Base-by-base conservation (phyloP, 2,329 filamentous ascomycete genomes). In the Ciborinia camelliae region DNA sequence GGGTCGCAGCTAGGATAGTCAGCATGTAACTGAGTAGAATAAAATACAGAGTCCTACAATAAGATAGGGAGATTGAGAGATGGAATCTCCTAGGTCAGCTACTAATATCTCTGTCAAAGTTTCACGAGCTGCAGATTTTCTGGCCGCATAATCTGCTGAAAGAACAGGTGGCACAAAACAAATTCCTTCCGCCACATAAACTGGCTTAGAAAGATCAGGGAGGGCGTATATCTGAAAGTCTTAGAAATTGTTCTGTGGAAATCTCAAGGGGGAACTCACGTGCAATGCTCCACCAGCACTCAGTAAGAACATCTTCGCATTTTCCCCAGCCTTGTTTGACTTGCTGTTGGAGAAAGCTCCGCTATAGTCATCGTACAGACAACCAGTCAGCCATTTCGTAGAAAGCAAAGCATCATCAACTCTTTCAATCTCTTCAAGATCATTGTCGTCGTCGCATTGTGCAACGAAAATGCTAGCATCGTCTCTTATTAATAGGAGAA, bases 361-460 rank as follows among this genome's bases (percentile, higher is more conserved):
- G 20, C 78, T 77, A 2, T 77, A 81, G 70, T 93, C 90, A n/a
- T 82, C 81, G 75, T 97, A 98, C 0, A 98, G 77, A 71, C 90
- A 96, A 12, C 91, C 93, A 3, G 91, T 90, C 8, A 89, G 79
- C 91, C 95, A 97, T 73, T 90, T 91, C 2, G 83, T 88, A 1
- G 82, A 79, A 2, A 77, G 77, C 3, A 88, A 78, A 0, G 82
- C 72, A 10, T 82, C 79, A 35, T 88, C 86, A 39, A 84, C 80
- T 69, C 86, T 83, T 52, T 90, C 86, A 3, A 96, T 77, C 74
- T 96, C 91, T 73, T 97, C 93, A 3, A 98, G 80, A 71, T 99
- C 95, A 52, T 91, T 89, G 72, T 86, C 90, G 53, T 85, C 86
- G 72, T 93, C 91, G 47, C 93, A 90, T 73, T 91, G 86, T 53